phyloP scores from a whole-genome alignment of 1,284 basidiomycete species.

The Malassezia japonica region DNA sequence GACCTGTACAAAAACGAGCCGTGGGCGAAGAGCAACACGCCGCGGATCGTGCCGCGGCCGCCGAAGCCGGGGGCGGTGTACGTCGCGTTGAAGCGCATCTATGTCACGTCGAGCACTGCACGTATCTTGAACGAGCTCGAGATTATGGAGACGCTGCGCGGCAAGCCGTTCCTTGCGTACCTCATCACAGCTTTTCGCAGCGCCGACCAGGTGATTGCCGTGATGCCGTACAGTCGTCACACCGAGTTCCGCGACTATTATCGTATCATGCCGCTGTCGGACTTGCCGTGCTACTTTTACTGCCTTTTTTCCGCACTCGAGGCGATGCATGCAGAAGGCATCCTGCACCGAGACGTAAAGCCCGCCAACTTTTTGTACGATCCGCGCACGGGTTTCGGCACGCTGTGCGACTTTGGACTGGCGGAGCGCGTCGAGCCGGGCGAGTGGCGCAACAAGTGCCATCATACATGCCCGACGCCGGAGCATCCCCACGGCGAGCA shows the following conservation, averaged over 20 bases:
- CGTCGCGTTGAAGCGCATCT: constrained; percentile 92
- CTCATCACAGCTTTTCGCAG: constrained; percentile 87
- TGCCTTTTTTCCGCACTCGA: constrained; percentile 82
- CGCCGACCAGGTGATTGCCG: constrained; percentile 81
- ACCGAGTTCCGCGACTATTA: constrained; percentile 84
- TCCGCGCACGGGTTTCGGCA: constrained; percentile 69
- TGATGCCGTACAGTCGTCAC: constrained; percentile 88
- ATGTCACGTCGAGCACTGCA: constrained; percentile 85
- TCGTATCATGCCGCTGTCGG: constrained; percentile 60
- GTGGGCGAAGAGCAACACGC: constrained; percentile 53
- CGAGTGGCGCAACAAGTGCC: constrained; percentile 46
- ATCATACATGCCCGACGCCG: constrained; percentile 35
- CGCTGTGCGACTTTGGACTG: constrained; percentile 88
- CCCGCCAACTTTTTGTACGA: constrained; percentile 97
- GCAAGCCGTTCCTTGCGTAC: constrained; percentile 52
- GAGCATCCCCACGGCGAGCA: constrained; percentile 34
- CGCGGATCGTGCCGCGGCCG: constrained; percentile 6
- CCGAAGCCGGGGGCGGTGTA: constrained; percentile 52
- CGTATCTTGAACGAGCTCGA: constrained; percentile 87
- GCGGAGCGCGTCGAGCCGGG: constrained; percentile 40
- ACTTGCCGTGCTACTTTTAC: constrained; percentile 76
- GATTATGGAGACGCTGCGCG: constrained; percentile 68
- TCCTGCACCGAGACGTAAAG: constrained; percentile 96
- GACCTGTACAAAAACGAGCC: constrained; percentile 68
- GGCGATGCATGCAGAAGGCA: constrained; percentile 74